Conservation (phyloP, 306 rosid genomes). For the Comarum palustre region DNA sequence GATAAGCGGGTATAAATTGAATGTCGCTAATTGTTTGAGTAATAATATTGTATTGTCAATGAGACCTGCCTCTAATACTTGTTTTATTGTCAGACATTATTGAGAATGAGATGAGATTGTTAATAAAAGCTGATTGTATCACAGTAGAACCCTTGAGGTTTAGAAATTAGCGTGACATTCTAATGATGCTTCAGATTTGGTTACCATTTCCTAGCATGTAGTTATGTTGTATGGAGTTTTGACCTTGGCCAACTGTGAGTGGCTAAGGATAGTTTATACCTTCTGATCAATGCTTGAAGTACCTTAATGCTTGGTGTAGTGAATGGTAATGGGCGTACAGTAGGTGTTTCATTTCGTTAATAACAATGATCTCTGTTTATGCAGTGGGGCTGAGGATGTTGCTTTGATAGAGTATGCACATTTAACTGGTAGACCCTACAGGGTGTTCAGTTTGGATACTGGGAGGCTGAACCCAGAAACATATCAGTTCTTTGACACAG, state of each 20-base stretch:
- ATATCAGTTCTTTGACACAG: constrained; percentile 61
- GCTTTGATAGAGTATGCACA: constrained; percentile 89
- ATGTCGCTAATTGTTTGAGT: neutral
- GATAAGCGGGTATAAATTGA: neutral
- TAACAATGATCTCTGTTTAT: constrained; percentile 29
- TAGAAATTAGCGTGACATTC: neutral
- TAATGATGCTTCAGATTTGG: neutral
- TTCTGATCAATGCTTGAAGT: neutral
- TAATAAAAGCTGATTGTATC: neutral
- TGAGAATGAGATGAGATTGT: neutral
- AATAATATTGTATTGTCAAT: neutral
- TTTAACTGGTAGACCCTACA: constrained; percentile 80
- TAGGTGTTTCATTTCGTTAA: neutral
- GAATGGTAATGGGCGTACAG: neutral
- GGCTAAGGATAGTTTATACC: neutral
- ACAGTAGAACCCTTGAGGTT: neutral
- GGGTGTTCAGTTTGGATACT: constrained; percentile 90
- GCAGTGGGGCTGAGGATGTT: constrained; percentile 98
- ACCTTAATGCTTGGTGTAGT: neutral
- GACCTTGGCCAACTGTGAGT: neutral
- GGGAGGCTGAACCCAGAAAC: constrained; percentile 96
- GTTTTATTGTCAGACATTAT: neutral
- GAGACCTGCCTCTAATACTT: neutral
- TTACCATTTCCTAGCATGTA: no score
- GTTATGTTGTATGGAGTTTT: neutral